Base-by-base conservation (phyloP, 441 rosid species). In the Bruguiera hainesii region DNA sequence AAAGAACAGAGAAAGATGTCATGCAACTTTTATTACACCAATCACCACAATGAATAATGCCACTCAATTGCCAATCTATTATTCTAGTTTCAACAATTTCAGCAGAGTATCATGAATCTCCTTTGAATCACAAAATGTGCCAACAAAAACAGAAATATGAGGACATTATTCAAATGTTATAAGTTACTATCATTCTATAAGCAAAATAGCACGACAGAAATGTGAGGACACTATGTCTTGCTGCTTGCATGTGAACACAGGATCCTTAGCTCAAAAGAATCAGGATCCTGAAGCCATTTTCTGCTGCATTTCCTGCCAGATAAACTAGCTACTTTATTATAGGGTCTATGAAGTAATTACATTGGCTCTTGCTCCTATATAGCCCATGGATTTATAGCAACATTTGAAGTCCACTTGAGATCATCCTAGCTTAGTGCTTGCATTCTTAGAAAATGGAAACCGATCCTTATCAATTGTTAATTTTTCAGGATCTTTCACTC, bases 1-100 rank as follows among this genome's bases (percentile, higher is more conserved):
- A 31, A 65, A 46, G 60, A 75, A 64, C 57, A 53, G 29, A 52
- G 5, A 60, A 51, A 60, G 29, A 5, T 39, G 60, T 67, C 61
- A 72, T 46, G 56, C 51, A 56, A 53, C n/a, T 51, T 52, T 15
- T 25, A 61, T 16, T 9, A 39, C 4, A 10, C 56, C 28, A 18
- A 58, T 7, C 53, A 31, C 61, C 20, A 61, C 23, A 30, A 42
- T 10, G 18, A 30, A 52, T 19, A 46, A 33, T 23, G 46, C 64
- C 56, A 25, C 2, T 10, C 1, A 8, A 10, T 37, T 10, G 11
- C 11, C 42, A 37, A 37, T 37, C 2, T 37, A 37, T 37, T 37
- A 37, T 37, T 37, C 13, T 37, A 37, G 42, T 37, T 37, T 37
- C 11, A 37, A 8, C 42, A 37, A 37, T 37, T 37, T 37, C 42